Evolutionary conservation across 805 yeast genomes (phyloP).

Genomic region (Candida ipomoeae): DNA sequence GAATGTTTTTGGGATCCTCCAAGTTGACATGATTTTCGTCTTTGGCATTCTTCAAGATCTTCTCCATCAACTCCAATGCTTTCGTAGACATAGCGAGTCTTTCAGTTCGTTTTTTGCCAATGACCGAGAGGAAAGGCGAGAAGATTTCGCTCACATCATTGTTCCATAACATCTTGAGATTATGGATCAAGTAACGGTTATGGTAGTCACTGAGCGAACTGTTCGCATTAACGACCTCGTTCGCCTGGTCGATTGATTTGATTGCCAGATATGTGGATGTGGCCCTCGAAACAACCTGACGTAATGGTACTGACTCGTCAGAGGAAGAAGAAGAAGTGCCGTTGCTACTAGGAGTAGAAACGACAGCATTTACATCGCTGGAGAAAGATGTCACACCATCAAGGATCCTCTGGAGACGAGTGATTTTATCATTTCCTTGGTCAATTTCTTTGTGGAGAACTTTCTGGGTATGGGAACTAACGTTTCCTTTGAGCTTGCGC

Average conservation of each 20-base stretch:
- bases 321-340: neutral
- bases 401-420: conserved; percentile 23
- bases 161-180: conserved; percentile 77
- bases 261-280: conserved; percentile 30
- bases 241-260: conserved; percentile 23
- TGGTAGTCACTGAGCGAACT: conserved; percentile 39
- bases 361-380: neutral
- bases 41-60: conserved; percentile 26
- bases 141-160: conserved; percentile 60
- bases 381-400: conserved; percentile 16
- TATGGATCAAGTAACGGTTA: conserved; percentile 70
- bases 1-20: conserved; percentile 1
- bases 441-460: conserved; percentile 1
- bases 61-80: conserved; percentile 48
- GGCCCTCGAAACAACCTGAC: neutral
- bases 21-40: conserved; percentile 9
- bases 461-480: neutral
- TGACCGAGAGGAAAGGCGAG: conserved; percentile 49
- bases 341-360: conserved; percentile 2
- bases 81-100: conserved; percentile 45
- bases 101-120: conserved; percentile 40
- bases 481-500: conserved; percentile 7
- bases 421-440: conserved; percentile 19
- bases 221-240: conserved; percentile 20
- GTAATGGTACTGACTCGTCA: conserved; percentile 4